phyloP scores from a whole-genome alignment of 495 filamentous ascomycete genomes.

The Haplographium delicatum region DNA sequence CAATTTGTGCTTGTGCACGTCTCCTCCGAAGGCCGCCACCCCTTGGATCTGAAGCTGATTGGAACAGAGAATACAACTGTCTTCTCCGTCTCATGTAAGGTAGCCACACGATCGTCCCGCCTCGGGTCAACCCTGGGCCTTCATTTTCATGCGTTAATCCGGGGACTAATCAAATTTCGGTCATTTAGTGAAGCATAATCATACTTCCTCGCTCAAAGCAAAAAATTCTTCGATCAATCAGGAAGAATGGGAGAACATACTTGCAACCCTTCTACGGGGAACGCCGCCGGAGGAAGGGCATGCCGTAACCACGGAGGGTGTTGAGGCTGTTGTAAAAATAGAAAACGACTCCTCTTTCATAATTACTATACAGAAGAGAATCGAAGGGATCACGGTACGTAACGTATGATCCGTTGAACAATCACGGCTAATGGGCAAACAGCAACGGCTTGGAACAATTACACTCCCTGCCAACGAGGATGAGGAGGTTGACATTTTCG shows the following conservation, averaged over 20 bases:
- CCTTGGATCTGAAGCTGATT: slow-evolving; percentile 56
- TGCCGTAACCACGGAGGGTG: slow-evolving; percentile 21
- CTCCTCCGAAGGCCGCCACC: slow-evolving; percentile 30
- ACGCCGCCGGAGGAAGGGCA: slow-evolving; percentile 11
- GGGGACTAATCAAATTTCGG: slow-evolving; percentile 24
- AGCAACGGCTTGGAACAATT: slow-evolving; percentile 70
- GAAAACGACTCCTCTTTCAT: slow-evolving; percentile 35
- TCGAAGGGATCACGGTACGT: slow-evolving; percentile 52
- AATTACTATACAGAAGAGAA: slow-evolving; percentile 50
- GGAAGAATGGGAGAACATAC: slow-evolving; percentile 51
- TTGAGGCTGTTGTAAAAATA: slow-evolving; percentile 29
- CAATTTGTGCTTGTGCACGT: slow-evolving; percentile 56
- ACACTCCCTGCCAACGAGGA: slow-evolving; percentile 55
- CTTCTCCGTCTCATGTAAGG: slow-evolving; percentile 52
- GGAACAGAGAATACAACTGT: slow-evolving; percentile 65
- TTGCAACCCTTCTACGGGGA: slow-evolving; percentile 35
- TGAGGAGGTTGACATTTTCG: slow-evolving; percentile 62
- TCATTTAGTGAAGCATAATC: slow-evolving; percentile 40
- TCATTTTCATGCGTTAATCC: slow-evolving; percentile 20
- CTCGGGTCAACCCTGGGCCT: slow-evolving; percentile 9
- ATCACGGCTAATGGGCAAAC: slow-evolving; percentile 1
- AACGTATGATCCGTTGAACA: neutral
- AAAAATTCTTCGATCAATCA: slow-evolving; percentile 50
- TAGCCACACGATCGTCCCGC: slow-evolving; percentile 10
- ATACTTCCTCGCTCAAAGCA: slow-evolving; percentile 39